phyloP scores from a whole-genome alignment of 179 eudicot genomes.

The Gypsophila paniculata region DNA sequence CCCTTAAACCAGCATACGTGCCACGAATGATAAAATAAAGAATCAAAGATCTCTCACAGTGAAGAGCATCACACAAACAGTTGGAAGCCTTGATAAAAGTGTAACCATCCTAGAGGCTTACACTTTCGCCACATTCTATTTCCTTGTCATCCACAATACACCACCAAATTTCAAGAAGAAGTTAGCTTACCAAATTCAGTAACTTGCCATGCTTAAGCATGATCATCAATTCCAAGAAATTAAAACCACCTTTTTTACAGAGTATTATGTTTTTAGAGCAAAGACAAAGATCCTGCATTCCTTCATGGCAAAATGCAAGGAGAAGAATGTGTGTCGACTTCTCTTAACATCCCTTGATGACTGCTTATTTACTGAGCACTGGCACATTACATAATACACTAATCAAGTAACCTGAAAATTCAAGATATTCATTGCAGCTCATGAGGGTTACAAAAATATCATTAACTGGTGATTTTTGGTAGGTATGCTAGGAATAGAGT shows the following conservation, averaged over 20 bases:
- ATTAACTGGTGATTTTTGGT: not conserved
- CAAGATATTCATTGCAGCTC: slow-evolving; percentile 1
- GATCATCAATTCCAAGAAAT: not conserved
- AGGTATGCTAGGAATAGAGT: not conserved
- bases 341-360: too few relatives aligned
- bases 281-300: not conserved
- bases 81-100: not conserved
- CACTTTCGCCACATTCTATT: not conserved
- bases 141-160: not conserved
- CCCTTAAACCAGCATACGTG: not conserved
- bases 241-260: not conserved
- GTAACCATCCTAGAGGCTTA: not conserved
- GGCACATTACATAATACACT: too few relatives aligned
- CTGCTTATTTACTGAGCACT: too few relatives aligned
- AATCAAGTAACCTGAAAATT: not conserved
- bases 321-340: not conserved
- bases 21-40: too few relatives aligned
- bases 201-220: not conserved
- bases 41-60: too few relatives aligned
- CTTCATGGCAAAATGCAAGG: not conserved
- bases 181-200: not conserved
- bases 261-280: not conserved
- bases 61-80: not conserved
- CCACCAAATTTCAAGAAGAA: not conserved
- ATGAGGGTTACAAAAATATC: not conserved